phyloP scores from a whole-genome alignment of 805 yeast species.

The Starmerella floris region DNA sequence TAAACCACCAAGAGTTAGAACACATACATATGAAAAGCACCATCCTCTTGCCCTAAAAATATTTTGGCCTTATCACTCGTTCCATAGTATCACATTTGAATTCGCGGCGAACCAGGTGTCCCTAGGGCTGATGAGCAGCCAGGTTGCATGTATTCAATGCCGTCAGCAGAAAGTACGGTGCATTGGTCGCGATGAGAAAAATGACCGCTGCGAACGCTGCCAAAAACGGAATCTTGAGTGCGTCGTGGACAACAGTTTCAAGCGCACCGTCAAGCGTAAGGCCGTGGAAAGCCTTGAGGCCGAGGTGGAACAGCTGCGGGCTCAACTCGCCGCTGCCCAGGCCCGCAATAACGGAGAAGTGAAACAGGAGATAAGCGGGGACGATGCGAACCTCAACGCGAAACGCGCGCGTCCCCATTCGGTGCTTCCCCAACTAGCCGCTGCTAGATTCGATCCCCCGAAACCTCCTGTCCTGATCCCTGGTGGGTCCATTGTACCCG shows the following conservation, averaged over 20 bases:
- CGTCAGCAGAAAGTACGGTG: conserved; percentile 66
- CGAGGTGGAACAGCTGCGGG: conserved; percentile 58
- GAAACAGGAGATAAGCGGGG: neutral
- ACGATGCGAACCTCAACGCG: neutral
- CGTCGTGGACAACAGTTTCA: conserved; percentile 63
- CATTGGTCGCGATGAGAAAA: conserved; percentile 38
- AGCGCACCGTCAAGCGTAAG: conserved; percentile 72
- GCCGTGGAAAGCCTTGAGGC: conserved; percentile 43
- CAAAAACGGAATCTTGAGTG: conserved; percentile 55
- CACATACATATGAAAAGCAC: too few relatives aligned
- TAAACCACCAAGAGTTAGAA: too few relatives aligned
- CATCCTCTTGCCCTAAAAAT: too few relatives aligned
- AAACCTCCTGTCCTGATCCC: neutral
- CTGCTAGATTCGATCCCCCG: neutral
- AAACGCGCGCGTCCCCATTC: neutral
- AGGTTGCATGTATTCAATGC: conserved; percentile 79
- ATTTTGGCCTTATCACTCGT: too few relatives aligned
- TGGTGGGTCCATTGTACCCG: neutral
- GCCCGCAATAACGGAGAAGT: neutral
- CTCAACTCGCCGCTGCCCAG: conserved; percentile 17
- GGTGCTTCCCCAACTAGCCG: neutral
- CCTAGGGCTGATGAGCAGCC: conserved; percentile 7
- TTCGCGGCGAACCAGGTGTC: too few relatives aligned
- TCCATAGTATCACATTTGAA: too few relatives aligned
- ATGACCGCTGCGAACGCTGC: conserved; percentile 70